phyloP scores from a whole-genome alignment of 1,284 basidiomycete genomes.

The Ceratobasidium sp. region DNA sequence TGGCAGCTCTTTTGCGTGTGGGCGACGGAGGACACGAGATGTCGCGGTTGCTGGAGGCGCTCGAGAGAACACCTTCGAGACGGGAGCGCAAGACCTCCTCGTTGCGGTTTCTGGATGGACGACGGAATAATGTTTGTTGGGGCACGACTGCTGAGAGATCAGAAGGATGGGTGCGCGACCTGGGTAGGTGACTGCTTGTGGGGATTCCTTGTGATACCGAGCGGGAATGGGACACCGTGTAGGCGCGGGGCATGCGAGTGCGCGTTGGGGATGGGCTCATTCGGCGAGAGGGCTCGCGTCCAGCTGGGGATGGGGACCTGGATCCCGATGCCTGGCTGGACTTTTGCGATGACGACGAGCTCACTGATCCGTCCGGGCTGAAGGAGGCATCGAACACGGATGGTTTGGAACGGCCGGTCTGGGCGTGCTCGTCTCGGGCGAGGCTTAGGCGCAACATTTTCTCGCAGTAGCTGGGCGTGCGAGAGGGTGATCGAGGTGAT shows the following conservation, averaged over 20 bases:
- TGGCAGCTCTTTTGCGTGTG: not conserved
- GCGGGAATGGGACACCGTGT: slow-evolving; percentile 23
- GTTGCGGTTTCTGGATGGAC: slow-evolving; percentile 13
- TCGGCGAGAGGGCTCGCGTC: not conserved
- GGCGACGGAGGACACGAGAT: slow-evolving; percentile 29
- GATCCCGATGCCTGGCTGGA: too few species aligned
- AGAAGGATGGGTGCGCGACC: slow-evolving; percentile 20
- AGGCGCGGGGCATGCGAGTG: slow-evolving; percentile 1
- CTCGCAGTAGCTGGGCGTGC: slow-evolving; percentile 10
- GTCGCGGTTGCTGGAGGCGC: slow-evolving; percentile 19
- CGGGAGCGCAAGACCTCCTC: slow-evolving; percentile 30
- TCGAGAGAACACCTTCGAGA: slow-evolving; percentile 34
- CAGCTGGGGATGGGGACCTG: too few species aligned
- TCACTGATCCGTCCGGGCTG: not conserved
- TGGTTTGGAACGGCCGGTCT: not conserved
- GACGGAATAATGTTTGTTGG: not conserved
- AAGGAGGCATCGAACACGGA: slow-evolving; percentile 14
- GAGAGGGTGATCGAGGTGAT: too few species aligned
- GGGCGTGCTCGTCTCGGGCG: slow-evolving; percentile 30
- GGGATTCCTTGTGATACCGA: not conserved
- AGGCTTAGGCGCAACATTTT: slow-evolving; percentile 17
- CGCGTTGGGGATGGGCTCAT: not conserved
- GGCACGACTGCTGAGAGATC: slow-evolving; percentile 3
- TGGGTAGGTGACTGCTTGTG: slow-evolving; percentile 27
- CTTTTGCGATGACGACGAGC: slow-evolving; percentile 5